phyloP scores from a whole-genome alignment of 257 asterid species.

The Scutellaria galericulata region DNA sequence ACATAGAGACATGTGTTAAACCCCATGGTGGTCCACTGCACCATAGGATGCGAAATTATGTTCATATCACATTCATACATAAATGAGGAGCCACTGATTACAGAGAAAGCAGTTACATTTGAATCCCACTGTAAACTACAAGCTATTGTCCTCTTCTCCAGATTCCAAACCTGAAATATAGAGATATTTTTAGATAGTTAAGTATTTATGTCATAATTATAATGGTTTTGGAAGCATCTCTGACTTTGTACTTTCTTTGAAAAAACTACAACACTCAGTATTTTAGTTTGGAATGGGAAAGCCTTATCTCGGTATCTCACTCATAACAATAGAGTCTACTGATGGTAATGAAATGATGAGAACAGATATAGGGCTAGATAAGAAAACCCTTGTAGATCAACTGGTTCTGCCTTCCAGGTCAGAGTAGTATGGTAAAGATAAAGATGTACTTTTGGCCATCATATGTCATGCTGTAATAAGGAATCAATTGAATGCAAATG shows the following conservation, averaged over 20 bases:
- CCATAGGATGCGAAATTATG: constrained; percentile 30
- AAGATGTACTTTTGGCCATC: neutral
- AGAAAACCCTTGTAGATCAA: neutral
- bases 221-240: constrained; percentile 12
- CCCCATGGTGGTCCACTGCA: constrained; percentile 16
- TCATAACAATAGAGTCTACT: neutral
- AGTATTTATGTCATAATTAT: constrained; percentile 7
- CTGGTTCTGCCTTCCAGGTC: constrained; percentile 18
- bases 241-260: constrained; percentile 23
- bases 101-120: constrained; percentile 85
- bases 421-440: neutral
- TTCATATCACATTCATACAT: constrained; percentile 61
- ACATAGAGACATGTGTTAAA: constrained; percentile 42
- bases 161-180: constrained; percentile 78
- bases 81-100: constrained; percentile 76
- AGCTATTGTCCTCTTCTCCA: constrained; percentile 67
- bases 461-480: neutral
- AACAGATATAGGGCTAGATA: constrained; percentile 4
- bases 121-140: constrained; percentile 82
- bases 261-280: neutral
- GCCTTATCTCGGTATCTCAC: neutral
- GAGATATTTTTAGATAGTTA: constrained; percentile 25
- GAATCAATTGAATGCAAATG: neutral
- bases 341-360: constrained; percentile 8
- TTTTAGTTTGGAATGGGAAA: neutral